These are phyloP conservation scores for Salix exigua DNA, from an alignment of 345 rosid genomes.

Conservation along the genomic window DNA sequence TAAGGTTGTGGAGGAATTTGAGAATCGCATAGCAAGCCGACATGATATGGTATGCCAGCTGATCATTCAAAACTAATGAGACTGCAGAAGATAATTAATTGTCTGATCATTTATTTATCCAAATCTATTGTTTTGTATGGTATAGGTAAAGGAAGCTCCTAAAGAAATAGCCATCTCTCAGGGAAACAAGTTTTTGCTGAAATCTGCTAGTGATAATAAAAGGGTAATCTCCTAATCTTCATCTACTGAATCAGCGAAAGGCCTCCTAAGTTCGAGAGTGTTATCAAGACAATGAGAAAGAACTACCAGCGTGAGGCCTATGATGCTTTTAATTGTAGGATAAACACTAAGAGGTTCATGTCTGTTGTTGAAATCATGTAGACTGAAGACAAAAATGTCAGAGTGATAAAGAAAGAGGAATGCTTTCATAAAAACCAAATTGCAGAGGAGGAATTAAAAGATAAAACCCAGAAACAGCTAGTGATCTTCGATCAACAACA, in stretches of 20 bases:
- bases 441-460: constrained; percentile 49
- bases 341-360: neutral
- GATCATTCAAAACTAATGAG: constrained; percentile 7
- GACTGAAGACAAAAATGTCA: constrained; percentile 55
- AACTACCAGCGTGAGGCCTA: neutral
- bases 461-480: constrained; percentile 42
- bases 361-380: constrained; percentile 23
- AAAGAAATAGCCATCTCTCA: constrained; percentile 41
- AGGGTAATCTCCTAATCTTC: constrained; percentile 43
- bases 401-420: constrained; percentile 46
- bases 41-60: constrained; percentile 49
- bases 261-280: neutral
- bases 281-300: neutral
- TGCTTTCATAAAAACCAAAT: constrained; percentile 29
- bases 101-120: neutral
- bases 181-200: constrained; percentile 42
- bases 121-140: constrained; percentile 20
- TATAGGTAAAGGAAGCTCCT: constrained; percentile 45
- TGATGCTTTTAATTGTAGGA: neutral
- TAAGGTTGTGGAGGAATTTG: constrained; percentile 83
- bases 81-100: constrained; percentile 4
- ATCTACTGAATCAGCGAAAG: constrained; percentile 9
- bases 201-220: constrained; percentile 40
- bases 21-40: constrained; percentile 70
- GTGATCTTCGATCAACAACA: constrained; percentile 70